Percentiles rank a stretch among this genome's conserved stretches.
phyloP scores from a whole-genome alignment of 2,329 filamentous ascomycete genomes.

The Juglanconis oblonga region DNA sequence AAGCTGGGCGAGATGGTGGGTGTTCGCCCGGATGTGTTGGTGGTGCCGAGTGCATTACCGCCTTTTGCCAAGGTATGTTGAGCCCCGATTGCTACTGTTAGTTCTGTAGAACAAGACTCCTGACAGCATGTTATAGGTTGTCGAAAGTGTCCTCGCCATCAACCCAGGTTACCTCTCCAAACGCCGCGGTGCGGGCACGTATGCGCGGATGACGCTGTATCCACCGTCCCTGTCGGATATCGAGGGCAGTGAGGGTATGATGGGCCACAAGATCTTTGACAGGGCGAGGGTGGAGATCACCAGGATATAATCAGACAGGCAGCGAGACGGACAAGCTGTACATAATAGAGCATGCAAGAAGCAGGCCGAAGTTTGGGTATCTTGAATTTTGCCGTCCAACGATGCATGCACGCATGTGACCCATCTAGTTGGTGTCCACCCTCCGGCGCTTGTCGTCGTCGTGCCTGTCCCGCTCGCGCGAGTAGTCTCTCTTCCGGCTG shows the following conservation, averaged over 20 bases:
- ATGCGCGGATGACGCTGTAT: conserved; percentile 73
- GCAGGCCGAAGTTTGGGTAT: conserved; percentile 20
- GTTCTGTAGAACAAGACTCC: conserved; percentile 4
- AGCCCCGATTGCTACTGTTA: not conserved
- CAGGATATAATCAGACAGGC: conserved; percentile 53
- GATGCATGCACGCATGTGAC: not conserved
- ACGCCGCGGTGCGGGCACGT: conserved; percentile 79
- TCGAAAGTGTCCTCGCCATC: conserved; percentile 84
- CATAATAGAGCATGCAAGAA: not conserved
- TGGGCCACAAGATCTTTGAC: conserved; percentile 76
- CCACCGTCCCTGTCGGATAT: conserved; percentile 59
- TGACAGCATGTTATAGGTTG: conserved; percentile 56
- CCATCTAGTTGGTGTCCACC: conserved; percentile 42
- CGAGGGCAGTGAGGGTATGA: conserved; percentile 54
- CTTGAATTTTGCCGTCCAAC: not conserved
- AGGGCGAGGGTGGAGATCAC: conserved; percentile 84
- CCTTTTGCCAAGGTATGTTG: conserved; percentile 79
- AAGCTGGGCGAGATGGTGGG: conserved; percentile 90
- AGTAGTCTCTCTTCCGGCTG: conserved; percentile 56
- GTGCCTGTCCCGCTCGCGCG: conserved; percentile 50
- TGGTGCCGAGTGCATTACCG: conserved; percentile 78
- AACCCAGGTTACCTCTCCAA: conserved; percentile 90
- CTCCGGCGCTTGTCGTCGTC: conserved; percentile 59
- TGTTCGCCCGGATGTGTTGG: conserved; percentile 77
- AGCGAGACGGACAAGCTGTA: not conserved